Conservation (phyloP, 202 grass and related monocot genomes). For the Panicum hallii region DNA sequence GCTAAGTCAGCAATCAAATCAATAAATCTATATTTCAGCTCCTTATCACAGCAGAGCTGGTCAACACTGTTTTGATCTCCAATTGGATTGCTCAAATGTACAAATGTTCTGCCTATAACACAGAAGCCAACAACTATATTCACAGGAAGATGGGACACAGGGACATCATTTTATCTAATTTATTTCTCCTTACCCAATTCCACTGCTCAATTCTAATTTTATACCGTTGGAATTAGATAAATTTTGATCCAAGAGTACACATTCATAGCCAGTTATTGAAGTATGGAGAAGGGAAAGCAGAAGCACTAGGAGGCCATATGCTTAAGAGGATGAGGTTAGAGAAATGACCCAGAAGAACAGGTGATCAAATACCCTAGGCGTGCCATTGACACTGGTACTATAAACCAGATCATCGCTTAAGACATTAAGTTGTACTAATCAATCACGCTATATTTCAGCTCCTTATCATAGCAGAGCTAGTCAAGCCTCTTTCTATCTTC, state of each 20-base stretch:
- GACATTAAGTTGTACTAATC: background rate
- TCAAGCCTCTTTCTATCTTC: background rate
- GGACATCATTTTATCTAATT: too few relatives aligned
- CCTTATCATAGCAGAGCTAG: background rate
- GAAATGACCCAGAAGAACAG: conserved; percentile 70
- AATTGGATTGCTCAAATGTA: background rate
- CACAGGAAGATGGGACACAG: background rate
- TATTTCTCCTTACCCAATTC: background rate
- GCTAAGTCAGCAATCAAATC: conserved; percentile 4
- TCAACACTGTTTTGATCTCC: background rate
- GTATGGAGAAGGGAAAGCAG: conserved; percentile 57
- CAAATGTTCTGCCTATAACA: background rate
- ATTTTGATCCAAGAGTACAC: background rate
- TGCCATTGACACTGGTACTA: background rate
- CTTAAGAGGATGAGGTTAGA: conserved; percentile 73
- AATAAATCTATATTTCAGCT: conserved; percentile 40
- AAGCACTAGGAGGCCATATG: conserved; percentile 47
- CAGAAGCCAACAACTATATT: background rate
- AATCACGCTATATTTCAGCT: conserved; percentile 31
- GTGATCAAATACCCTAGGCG: conserved; percentile 36
- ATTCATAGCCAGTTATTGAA: conserved; percentile 65
- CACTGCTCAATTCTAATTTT: background rate
- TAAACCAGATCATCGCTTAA: conserved; percentile 1
- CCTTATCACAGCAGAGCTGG: background rate
- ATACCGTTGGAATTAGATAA: background rate